Conservation (phyloP, 192 early-diverging fungal species). For the Chytriomyces hyalinus region DNA sequence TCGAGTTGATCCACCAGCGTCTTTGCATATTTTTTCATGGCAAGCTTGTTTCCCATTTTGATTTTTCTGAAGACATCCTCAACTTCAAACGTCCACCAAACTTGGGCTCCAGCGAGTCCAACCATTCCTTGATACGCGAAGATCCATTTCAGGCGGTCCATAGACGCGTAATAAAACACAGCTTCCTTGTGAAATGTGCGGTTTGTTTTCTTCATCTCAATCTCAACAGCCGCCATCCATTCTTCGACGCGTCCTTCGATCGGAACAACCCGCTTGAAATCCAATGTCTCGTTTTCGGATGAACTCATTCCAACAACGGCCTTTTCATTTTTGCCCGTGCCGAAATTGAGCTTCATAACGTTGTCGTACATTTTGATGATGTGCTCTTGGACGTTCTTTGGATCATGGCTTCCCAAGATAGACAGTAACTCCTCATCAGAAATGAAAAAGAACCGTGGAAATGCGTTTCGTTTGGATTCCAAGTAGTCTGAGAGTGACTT, state of each 20-base stretch:
- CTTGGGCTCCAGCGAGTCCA: constrained; percentile 62
- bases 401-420: constrained; percentile 65
- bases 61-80: constrained; percentile 66
- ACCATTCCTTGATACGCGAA: constrained; percentile 61
- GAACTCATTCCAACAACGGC: constrained; percentile 64
- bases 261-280: constrained; percentile 52
- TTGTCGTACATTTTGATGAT: constrained; percentile 74
- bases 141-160: constrained; percentile 64
- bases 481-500: constrained; percentile 67
- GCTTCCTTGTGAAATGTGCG: constrained; percentile 67
- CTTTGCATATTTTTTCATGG: constrained; percentile 64
- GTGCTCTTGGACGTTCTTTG: constrained; percentile 67
- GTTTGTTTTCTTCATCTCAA: constrained; percentile 67
- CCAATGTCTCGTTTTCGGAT: constrained; percentile 60
- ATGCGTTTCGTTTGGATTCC: constrained; percentile 64
- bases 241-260: constrained; percentile 65
- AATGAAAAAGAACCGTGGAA: constrained; percentile 68
- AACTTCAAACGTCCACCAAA: constrained; percentile 75
- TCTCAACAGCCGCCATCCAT: constrained; percentile 65
- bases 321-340: constrained; percentile 66
- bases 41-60: constrained; percentile 62
- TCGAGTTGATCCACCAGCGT: constrained; percentile 61
- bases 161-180: constrained; percentile 61
- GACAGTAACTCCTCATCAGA: constrained; percentile 68
- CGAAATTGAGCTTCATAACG: constrained; percentile 65